Percentiles rank a stretch among this genome's conserved stretches.
Conservation (phyloP, 805 yeast genomes). For the Suhomyces pyralidae region DNA sequence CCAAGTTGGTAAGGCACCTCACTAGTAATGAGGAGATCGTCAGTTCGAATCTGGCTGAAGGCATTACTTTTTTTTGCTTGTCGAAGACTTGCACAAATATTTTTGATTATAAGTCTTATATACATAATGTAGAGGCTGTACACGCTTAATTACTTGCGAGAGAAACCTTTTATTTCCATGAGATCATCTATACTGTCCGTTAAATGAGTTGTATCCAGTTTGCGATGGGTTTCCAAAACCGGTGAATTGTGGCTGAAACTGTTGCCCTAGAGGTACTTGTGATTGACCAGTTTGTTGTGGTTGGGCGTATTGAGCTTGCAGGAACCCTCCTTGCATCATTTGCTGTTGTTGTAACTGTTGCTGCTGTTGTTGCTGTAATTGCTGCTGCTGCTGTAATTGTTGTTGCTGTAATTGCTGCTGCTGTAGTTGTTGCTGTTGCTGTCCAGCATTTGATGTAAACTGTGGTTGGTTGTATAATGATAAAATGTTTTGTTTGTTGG, state of each 20-base stretch:
- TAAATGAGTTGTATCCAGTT: neutral
- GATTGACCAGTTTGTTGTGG: constrained; percentile 6
- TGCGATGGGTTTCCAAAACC: constrained; percentile 12
- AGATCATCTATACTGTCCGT: neutral
- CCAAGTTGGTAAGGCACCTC: constrained; percentile 19
- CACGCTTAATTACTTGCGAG: neutral
- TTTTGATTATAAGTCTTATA: neutral
- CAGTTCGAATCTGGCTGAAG: constrained; percentile 20
- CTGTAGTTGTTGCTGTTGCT: constrained; percentile 8
- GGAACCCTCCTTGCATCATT: constrained; percentile 6
- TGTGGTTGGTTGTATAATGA: constrained; percentile 42
- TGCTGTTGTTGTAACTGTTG: neutral
- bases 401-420: neutral
- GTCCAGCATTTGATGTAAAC: constrained; percentile 26
- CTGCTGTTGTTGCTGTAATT: neutral
- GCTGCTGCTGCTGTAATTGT: neutral
- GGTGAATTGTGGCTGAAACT: constrained; percentile 11
- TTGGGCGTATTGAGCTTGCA: neutral
- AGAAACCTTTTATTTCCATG: neutral
- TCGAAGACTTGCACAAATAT: neutral
- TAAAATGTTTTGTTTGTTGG: constrained; percentile 36
- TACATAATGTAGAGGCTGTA: neutral
- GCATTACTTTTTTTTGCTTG: constrained; percentile 12
- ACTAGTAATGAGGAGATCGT: constrained; percentile 19
- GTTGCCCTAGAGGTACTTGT: constrained; percentile 7